These are phyloP conservation scores for Pyrus communis DNA, from an alignment of 306 rosid species.

Conservation along the genomic window DNA sequence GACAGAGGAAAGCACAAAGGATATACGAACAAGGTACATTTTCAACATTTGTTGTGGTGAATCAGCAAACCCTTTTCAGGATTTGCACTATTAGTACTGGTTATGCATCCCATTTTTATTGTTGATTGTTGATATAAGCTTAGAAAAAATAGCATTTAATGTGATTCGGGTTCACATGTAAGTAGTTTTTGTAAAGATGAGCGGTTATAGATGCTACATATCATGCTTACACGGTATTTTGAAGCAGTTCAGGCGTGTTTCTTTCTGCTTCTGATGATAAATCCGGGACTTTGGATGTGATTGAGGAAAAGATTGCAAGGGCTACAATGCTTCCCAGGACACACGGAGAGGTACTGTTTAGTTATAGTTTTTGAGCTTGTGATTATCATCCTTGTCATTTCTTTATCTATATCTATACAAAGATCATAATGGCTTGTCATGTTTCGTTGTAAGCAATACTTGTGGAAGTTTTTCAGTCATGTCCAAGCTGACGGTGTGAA, in stretches of 20 bases:
- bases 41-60: background rate
- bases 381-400: background rate
- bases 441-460: background rate
- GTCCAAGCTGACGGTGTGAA: background rate
- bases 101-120: background rate
- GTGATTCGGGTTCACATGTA: background rate
- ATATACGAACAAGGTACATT: conserved; percentile 74
- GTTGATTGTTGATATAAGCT: background rate
- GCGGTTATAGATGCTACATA: background rate
- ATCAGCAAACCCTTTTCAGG: background rate
- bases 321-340: conserved; percentile 75
- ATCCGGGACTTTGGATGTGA: conserved; percentile 47
- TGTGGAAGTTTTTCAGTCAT: background rate
- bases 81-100: background rate
- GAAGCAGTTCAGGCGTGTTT: conserved; percentile 73
- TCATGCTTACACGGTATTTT: background rate
- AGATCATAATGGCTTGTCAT: background rate
- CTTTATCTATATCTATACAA: background rate
- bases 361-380: background rate
- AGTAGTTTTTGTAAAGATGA: background rate
- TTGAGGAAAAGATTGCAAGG: conserved; percentile 84
- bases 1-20: conserved; percentile 46
- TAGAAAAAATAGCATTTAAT: background rate
- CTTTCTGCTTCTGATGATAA: conserved; percentile 60
- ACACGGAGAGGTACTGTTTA: conserved; percentile 69